phyloP scores from a whole-genome alignment of 1,284 basidiomycete genomes.

The Rhodotorula sp. region DNA sequence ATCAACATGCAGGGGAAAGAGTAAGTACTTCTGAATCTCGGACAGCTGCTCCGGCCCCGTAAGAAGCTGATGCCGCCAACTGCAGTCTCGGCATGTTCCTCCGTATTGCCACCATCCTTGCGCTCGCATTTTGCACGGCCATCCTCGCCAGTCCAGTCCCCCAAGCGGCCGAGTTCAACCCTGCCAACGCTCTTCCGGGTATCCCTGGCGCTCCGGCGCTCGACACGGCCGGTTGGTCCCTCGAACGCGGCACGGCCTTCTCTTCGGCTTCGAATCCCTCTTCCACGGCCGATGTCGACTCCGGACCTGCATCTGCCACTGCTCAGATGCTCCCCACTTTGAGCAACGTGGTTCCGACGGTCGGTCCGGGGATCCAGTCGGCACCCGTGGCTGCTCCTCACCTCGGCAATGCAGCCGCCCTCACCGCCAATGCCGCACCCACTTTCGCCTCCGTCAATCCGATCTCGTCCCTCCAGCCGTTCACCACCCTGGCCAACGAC shows the following conservation, averaged over 20 bases:
- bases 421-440: no score
- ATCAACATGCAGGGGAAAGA: no score
- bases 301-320: neutral
- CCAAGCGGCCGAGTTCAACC: neutral
- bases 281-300: neutral
- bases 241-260: neutral
- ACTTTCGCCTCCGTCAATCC: no score
- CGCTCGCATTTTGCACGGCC: no score
- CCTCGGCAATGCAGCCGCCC: no score
- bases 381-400: no score
- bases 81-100: no score
- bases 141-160: neutral
- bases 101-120: neutral
- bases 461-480: neutral
- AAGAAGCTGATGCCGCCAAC: no score
- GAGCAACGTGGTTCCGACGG: no score
- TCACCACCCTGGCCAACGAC: neutral
- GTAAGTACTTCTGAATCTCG: no score
- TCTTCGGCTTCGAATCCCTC: neutral
- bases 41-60: no score
- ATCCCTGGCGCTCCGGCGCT: conserved; percentile 2
- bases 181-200: neutral
- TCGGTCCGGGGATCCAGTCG: no score
- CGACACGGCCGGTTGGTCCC: neutral
- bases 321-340: neutral